Evolutionary conservation across 441 rosid genomes (phyloP), one percentile per base, ranked within the genome.

Genomic region (Kokia cookei): DNA sequence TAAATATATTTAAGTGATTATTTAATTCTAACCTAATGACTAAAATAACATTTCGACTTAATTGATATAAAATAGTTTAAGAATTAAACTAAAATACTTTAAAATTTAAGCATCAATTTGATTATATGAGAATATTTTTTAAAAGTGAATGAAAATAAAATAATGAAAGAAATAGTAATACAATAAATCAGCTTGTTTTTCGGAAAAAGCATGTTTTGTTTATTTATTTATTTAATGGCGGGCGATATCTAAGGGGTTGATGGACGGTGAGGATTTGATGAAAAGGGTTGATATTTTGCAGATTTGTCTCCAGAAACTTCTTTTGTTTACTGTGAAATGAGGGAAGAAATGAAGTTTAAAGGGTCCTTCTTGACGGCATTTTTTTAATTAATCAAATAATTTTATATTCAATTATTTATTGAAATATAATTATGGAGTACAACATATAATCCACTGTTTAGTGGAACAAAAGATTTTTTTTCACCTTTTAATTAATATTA

Each of bases 241-340:
- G 27, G 2, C 14, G 77, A 1, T 47, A 35, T 61, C 58, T 55
- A 57, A 48, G 48, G 75, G 60, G 27, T 13, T 0, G 35, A 82
- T 81, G 77, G 65, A 81, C 79, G 89, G 87, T 65, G 50, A 62
- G 62, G 82, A 83, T 80, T 72, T 62, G 13, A 74, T 64, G 69
- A 53, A 32, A 64, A 69, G 14, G 67, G 58, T 65, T 53, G 81
- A 83, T 80, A 83, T 83, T 82, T 80, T 79, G 9, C 27, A 19
- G 61, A 55, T 37, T 59, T 64, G 75, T 72, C 40, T 83, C 88
- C 79, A 82, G 86, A 87, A 87, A 73, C 78, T 87, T 87, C 86
- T 45, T 47, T 40, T 43, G 66, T 62, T 32, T 12, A 22, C 43
- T 32, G 32, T 19, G 8, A 27, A 47, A 22, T 17, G 43, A 35